Conservation (phyloP, 2,329 filamentous ascomycete genomes). For the Fusarium napiforme region DNA sequence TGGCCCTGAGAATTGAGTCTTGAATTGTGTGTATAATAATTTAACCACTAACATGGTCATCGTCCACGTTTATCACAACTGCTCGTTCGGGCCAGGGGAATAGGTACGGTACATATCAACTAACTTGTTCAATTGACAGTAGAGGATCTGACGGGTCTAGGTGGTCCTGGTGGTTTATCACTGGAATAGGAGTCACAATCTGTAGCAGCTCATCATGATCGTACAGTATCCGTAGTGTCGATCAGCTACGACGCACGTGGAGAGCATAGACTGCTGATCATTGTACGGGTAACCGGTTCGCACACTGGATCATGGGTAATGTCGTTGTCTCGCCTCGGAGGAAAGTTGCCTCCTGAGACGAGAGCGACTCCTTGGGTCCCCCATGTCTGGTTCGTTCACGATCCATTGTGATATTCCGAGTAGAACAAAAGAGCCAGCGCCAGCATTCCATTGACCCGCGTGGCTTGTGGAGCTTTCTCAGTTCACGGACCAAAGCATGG, state of each 20-base stretch:
- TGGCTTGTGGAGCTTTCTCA: constrained; percentile 44
- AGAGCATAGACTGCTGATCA: constrained; percentile 29
- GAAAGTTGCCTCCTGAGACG: constrained; percentile 23
- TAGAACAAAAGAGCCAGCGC: neutral
- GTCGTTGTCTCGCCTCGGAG: constrained; percentile 18
- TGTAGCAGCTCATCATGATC: constrained; percentile 8
- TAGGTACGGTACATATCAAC: neutral
- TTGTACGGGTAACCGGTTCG: neutral
- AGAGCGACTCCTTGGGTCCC: neutral
- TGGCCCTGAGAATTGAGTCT: constrained; percentile 7
- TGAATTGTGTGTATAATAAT: neutral
- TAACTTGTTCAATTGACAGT: neutral
- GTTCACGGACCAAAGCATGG: constrained; percentile 26
- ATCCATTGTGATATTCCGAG: constrained; percentile 8
- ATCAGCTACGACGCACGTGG: constrained; percentile 11
- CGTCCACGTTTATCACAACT: neutral
- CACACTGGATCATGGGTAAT: constrained; percentile 15
- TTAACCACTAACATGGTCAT: neutral
- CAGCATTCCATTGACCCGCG: constrained; percentile 45
- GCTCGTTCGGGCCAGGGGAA: neutral
- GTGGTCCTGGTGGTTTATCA: neutral
- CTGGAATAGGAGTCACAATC: neutral
- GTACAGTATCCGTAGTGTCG: neutral
- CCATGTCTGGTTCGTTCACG: constrained; percentile 1
- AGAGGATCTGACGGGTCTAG: neutral